Conservation (phyloP, 257 asterid species). For the Coffea eugenioides region DNA sequence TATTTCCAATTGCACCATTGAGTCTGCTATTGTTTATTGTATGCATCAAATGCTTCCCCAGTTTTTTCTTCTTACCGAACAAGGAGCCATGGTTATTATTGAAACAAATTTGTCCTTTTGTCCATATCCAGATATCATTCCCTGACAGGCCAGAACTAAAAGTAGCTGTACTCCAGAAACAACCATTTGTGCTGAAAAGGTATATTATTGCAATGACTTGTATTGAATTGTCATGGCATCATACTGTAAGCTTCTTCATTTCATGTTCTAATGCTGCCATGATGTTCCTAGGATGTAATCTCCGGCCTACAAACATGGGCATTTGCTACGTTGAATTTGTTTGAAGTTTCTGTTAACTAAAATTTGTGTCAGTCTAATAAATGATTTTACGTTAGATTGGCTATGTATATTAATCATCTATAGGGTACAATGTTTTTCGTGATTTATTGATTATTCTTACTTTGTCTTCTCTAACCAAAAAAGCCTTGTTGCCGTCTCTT, state of each 20-base stretch:
- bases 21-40: background rate
- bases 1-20: background rate
- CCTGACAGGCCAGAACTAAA: conserved; percentile 30
- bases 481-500: background rate
- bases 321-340: background rate
- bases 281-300: background rate
- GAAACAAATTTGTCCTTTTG: background rate
- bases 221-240: background rate
- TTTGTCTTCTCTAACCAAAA: background rate
- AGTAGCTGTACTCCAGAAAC: conserved; percentile 19
- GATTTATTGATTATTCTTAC: background rate
- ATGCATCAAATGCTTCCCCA: background rate
- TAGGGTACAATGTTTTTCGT: too few species aligned
- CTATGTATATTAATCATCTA: background rate
- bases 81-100: background rate
- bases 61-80: background rate
- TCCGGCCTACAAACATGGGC: background rate
- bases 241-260: background rate
- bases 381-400: background rate
- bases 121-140: conserved; percentile 21
- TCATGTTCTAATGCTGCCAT: background rate
- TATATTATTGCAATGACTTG: background rate
- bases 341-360: background rate
- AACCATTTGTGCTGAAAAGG: conserved; percentile 22
- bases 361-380: background rate